These are phyloP conservation scores for Filosporella fistucella DNA, from an alignment of 495 filamentous ascomycete species.

Conservation along the genomic window DNA sequence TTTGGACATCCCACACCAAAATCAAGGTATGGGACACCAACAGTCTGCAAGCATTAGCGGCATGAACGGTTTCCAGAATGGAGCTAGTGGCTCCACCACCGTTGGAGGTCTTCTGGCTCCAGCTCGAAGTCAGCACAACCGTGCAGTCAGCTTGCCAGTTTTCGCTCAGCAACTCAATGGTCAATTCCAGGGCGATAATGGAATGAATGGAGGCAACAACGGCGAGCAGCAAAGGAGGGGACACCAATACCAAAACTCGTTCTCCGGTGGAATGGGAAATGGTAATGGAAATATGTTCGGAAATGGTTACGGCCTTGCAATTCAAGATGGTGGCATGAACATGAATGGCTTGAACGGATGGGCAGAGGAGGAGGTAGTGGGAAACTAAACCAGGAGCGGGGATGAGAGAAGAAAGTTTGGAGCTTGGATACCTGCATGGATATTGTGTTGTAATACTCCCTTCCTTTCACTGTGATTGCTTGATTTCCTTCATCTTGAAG, in stretches of 20 bases:
- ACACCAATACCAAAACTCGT: slow-evolving; percentile 52
- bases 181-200: slow-evolving; percentile 16
- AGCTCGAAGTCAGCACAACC: slow-evolving; percentile 67
- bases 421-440: slow-evolving; percentile 19
- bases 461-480: slow-evolving; percentile 19
- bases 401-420: not conserved
- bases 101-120: slow-evolving; percentile 75
- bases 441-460: slow-evolving; percentile 22
- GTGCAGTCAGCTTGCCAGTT: slow-evolving; percentile 78
- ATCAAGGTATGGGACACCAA: slow-evolving; percentile 48
- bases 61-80: slow-evolving; percentile 43
- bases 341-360: slow-evolving; percentile 43
- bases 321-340: slow-evolving; percentile 32
- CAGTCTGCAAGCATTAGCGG: slow-evolving; percentile 57
- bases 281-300: slow-evolving; percentile 46
- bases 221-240: slow-evolving; percentile 32
- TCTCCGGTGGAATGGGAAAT: slow-evolving; percentile 48
- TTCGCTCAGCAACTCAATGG: slow-evolving; percentile 36
- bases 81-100: slow-evolving; percentile 57
- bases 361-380: slow-evolving; percentile 50
- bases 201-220: slow-evolving; percentile 29
- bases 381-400: slow-evolving; percentile 7
- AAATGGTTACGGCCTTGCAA: slow-evolving; percentile 39
- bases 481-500: slow-evolving; percentile 7
- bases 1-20: slow-evolving; percentile 26